Evolutionary conservation across 1,284 basidiomycete genomes (phyloP).

Genomic region (Apiotrichum veenhuisii): DNA sequence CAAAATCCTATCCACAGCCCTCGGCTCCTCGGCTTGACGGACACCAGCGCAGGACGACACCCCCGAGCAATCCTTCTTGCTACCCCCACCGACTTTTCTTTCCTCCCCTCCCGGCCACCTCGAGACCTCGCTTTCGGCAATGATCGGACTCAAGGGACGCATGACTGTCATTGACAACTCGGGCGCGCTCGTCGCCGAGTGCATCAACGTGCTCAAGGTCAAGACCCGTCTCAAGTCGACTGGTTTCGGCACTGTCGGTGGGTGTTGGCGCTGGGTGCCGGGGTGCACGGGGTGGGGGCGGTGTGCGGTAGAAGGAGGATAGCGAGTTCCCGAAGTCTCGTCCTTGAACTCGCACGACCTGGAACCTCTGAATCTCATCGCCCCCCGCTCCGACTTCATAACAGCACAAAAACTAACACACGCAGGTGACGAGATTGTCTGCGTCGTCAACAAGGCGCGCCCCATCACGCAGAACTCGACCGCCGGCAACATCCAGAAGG

Average conservation of each 20-base stretch:
- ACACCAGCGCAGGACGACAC: not conserved
- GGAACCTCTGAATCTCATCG: too few relatives aligned
- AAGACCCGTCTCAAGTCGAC: conserved; percentile 61
- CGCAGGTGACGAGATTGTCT: conserved; percentile 93
- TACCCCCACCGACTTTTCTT: not conserved
- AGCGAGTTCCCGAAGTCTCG: too few relatives aligned
- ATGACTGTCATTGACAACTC: conserved; percentile 92
- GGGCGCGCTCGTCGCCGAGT: conserved; percentile 92
- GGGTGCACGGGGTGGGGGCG: too few relatives aligned
- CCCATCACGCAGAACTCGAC: conserved; percentile 56
- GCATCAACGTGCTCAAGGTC: conserved; percentile 93
- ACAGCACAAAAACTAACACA: conserved; percentile 37
- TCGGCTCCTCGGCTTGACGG: not conserved
- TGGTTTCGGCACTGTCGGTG: conserved; percentile 65
- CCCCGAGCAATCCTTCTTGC: not conserved
- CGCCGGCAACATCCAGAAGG: conserved; percentile 58
- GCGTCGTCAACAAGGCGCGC: conserved; percentile 88
- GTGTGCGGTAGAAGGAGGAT: too few relatives aligned
- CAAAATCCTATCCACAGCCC: not conserved
- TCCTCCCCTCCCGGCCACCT: too few relatives aligned
- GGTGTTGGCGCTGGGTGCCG: too few relatives aligned
- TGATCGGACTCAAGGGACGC: conserved; percentile 91
- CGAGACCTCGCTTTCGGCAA: conserved; percentile 37
- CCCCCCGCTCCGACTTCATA: too few relatives aligned
- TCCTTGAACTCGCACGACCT: too few relatives aligned